These are phyloP conservation scores for Ophiostoma populinum DNA, from an alignment of 2,329 filamentous ascomycete genomes.

Conservation along the genomic window DNA sequence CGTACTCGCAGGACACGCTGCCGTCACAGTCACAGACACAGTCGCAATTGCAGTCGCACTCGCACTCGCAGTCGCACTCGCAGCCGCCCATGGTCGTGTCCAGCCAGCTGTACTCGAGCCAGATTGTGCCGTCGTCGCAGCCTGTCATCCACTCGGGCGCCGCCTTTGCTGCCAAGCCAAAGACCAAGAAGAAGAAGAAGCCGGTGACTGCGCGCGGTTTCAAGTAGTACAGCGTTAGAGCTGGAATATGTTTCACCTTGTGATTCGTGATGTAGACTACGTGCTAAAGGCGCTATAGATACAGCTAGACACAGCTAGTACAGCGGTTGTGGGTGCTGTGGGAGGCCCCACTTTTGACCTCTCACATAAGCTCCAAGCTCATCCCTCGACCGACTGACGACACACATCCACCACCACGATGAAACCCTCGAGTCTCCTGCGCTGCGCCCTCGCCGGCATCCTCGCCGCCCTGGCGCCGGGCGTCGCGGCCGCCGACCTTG, in stretches of 20 bases:
- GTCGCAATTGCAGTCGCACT: not conserved
- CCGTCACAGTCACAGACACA: not conserved
- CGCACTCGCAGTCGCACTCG: not conserved
- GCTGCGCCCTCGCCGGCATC: slow-evolving; percentile 3
- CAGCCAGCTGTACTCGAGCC: slow-evolving; percentile 8
- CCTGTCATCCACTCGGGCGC: slow-evolving; percentile 2
- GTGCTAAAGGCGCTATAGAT: too few species aligned
- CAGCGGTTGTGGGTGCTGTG: too few species aligned
- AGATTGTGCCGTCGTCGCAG: slow-evolving; percentile 8
- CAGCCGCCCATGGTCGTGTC: slow-evolving; percentile 1
- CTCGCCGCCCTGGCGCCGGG: not conserved
- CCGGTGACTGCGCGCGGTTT: slow-evolving; percentile 26
- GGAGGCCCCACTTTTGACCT: too few species aligned
- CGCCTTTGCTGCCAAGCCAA: slow-evolving; percentile 13
- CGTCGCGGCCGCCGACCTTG: not conserved
- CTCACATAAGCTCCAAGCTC: too few species aligned
- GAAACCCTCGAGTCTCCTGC: slow-evolving; percentile 4
- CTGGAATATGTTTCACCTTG: too few species aligned
- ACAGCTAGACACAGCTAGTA: too few species aligned
- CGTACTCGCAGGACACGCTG: too few species aligned
- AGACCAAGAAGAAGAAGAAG: slow-evolving; percentile 26
- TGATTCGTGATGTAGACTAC: too few species aligned
- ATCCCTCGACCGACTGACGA: too few species aligned
- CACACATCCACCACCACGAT: too few species aligned
- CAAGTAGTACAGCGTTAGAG: slow-evolving; percentile 14